Base-by-base conservation (phyloP, 2,329 filamentous ascomycete species). In the Cordyceps fumosorosea region DNA sequence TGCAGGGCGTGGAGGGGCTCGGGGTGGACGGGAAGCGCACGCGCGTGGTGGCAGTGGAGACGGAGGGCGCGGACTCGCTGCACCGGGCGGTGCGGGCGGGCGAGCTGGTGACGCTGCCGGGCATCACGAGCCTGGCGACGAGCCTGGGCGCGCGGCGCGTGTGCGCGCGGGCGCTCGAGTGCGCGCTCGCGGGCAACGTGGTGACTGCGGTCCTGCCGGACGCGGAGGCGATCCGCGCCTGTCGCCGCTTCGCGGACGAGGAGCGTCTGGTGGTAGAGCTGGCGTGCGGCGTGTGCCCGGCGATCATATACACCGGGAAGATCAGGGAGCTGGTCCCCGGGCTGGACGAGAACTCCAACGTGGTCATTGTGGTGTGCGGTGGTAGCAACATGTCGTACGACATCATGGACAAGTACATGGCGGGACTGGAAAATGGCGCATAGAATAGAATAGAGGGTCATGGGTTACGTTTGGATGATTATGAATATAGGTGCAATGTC, bases 91-190 rank as follows among this genome's bases (percentile, higher is more conserved):
- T 93, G 8, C 71, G 77, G 37, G 78, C 79, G 3, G 77, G 79
- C 0, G 67, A 79, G 67, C 75, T 86, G 51, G 76, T 89, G 52
- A 88, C 86, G 0, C 77, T 95, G 16, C 81, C 83, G 0, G 81
- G 75, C 29, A 91, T 95, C 67, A 90, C 89, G 6, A 88, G 84
- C 24, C 82, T 88, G 60, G 90, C 90, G 0, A 90, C 84, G 0
- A 87, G 82, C 44, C 78, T 95, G 0, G 90, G 90, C 0, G 87
- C 86, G 1, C 77, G 81, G 14, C 79, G 80, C n/a, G 89, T 95
- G 4, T 84, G 85, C 18, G 76, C 83, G 22, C 69, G 71, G 67
- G 72, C 77, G 0, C 76, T 72, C 24, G 69, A 71, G 58, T 72
- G 70, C 20, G 70, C 66, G 11, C 65, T 69, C 53, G 65, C 68